Base-by-base conservation (phyloP, 345 rosid species). In the Citrus medica region DNA sequence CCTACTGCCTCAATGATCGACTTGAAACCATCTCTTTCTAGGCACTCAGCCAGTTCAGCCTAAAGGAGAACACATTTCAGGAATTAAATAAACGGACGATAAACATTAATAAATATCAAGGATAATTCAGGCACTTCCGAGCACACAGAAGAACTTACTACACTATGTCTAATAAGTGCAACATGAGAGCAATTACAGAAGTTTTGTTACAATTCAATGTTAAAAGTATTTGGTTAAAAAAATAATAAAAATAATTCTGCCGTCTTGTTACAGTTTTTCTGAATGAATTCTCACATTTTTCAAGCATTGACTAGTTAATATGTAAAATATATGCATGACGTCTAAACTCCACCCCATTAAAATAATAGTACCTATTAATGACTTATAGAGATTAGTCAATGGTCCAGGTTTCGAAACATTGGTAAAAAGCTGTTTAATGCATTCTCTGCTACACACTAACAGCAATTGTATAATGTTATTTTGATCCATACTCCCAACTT, bases 11-110 rank as follows among this genome's bases (percentile, higher is more conserved):
- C 99, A 5, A 35, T 35, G 37, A 35, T 24, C 16, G 95, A 88
- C 86, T 94, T 94, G 87, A 96, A 96, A 42, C 98, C 98, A 74
- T 96, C 99, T 81, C 92, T 89, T 81, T 94, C 92, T 74, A 96
- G 80, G 85, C 98, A 96, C 58, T 82, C 88, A 1, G 93, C 95
- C 35, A 96, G 83, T 80, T 94, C 99, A 81, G 90, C 95, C 99
- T 95, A 69, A 58, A 28, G n/a, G 73, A 55, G 72, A 64, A 69
- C 66, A 67, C 68, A 71, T 56, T 61, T 28, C 7, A 16, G 6
- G 28, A 37, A 27, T 19, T 33, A 37, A 5, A 64, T 46, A 24
- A 10, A 46, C 9, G 25, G 27, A 56, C 7, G 7, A 19, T 25
- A 17, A 14, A 60, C 1, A 46, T 42, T 17, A 42, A 40, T 9